Evolutionary conservation across 2,329 filamentous ascomycete species (phyloP), one percentile per base, ranked within the genome.

Genomic region (Fusarium anguioides): DNA sequence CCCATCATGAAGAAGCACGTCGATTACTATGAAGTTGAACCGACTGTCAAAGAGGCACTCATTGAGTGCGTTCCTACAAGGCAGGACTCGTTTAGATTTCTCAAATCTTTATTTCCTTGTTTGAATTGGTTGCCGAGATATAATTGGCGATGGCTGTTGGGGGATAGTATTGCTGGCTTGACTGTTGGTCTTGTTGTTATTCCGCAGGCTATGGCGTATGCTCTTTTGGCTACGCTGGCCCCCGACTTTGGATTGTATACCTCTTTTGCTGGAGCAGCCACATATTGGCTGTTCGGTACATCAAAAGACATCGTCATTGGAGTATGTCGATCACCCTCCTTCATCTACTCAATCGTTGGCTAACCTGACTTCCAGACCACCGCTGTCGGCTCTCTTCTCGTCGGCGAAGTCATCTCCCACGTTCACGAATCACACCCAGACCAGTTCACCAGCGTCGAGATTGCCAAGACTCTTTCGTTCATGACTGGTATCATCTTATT

Each of bases 271-370:
- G 92, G 92, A 47, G 91, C 92, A 29, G 79, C 93, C 50, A 83
- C 93, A 50, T 95, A 95, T 79, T 94, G 91, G 91, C 86, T 93
- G 57, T 94, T 94, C 74, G 92, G 91, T 33, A 94, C 91, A 0
- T 94, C 92, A 9, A 94, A 94, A 74, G 92, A 95, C 75, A 94
- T 95, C 75, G 93, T 91, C 11, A 94, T 94, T 58, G 91, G 91
- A 24, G 81, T 83, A 76, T 36, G 80, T 14, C 15, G 2, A 1
- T 12, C 23, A 2, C 7, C 0, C 6, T 17, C 0, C 3, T 4
- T 6, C 2, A n/a, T n/a, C n/a, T n/a, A n/a, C 0, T 10, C 5
- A 0, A 2, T 2, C 52, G 6, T 3, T 47, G 1, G 9, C 58
- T 68, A 45, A 50, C 20, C 17, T 24, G 23, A 5, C 3, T 12